Conservation (phyloP, 257 asterid genomes). For the Petunia secreta region DNA sequence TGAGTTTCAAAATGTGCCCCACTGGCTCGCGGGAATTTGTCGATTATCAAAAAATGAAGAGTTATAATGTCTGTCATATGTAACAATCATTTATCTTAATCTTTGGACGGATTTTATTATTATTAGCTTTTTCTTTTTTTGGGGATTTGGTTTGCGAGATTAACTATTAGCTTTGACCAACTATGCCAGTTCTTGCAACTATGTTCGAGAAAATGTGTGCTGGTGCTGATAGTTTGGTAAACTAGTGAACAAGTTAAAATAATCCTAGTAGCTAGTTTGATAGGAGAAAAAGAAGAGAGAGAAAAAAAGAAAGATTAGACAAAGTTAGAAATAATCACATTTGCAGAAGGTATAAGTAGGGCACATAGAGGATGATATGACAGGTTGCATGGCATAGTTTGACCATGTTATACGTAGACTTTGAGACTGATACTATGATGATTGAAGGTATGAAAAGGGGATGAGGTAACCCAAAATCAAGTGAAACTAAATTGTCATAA, state of each 20-base stretch:
- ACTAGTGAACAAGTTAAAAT: background rate
- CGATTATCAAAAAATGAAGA: background rate
- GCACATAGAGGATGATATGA: background rate
- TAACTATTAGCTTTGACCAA: background rate
- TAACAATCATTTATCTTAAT: background rate
- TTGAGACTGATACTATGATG: background rate
- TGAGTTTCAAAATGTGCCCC: too few relatives aligned
- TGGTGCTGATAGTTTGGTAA: background rate
- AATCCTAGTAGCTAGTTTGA: background rate
- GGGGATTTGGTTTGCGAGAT: background rate
- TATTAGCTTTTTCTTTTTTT: background rate
- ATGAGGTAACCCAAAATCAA: background rate
- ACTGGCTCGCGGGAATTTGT: too few relatives aligned
- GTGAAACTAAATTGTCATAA: background rate
- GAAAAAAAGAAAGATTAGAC: background rate
- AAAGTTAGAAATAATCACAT: background rate
- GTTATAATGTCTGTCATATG: background rate
- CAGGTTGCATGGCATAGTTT: background rate
- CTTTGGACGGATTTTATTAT: background rate
- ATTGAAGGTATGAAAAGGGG: slow-evolving; percentile 1
- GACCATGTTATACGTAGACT: background rate
- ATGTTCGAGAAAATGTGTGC: background rate
- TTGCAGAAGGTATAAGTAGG: background rate
- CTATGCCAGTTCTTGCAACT: background rate
- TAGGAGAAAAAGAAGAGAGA: background rate